Percentiles rank a stretch among this genome's conserved stretches.
Conservation (phyloP, 306 rosid genomes). For the Quercus suber region DNA sequence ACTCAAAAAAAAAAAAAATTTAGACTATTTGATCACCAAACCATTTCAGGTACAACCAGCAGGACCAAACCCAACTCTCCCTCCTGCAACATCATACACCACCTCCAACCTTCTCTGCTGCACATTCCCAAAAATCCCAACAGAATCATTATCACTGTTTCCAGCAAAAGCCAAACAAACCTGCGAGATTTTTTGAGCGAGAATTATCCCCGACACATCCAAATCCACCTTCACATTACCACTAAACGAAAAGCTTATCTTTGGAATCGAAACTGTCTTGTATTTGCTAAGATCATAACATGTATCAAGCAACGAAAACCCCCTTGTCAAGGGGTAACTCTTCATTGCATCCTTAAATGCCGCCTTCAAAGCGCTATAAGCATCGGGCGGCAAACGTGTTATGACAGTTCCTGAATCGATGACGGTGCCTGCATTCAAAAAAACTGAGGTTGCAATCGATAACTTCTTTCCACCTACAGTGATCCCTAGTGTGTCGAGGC, state of each 20-base stretch:
- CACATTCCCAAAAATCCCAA: conserved; percentile 61
- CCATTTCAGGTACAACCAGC: conserved; percentile 30
- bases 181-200: conserved; percentile 19
- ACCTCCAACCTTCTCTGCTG: conserved; percentile 63
- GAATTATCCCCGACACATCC: conserved; percentile 27
- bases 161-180: conserved; percentile 67
- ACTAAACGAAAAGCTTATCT: conserved; percentile 36
- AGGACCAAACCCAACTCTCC: conserved; percentile 53
- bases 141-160: conserved; percentile 29
- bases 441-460: conserved; percentile 33
- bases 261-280: conserved; percentile 24
- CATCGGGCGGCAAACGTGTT: conserved; percentile 56
- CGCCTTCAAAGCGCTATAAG: conserved; percentile 35
- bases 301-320: conserved; percentile 51
- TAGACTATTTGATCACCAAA: no score
- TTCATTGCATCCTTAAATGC: conserved; percentile 42
- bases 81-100: conserved; percentile 58
- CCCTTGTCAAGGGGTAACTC: conserved; percentile 24
- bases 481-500: conserved; percentile 39
- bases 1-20: no score
- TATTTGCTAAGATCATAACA: conserved; percentile 52
- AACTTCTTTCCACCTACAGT: conserved; percentile 33
- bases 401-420: conserved; percentile 84
- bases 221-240: conserved; percentile 33
- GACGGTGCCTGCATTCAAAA: conserved; percentile 42